Evolutionary conservation across 108 stramenopile genomes (phyloP).

Genomic region (Conticribra weissflogii): DNA sequence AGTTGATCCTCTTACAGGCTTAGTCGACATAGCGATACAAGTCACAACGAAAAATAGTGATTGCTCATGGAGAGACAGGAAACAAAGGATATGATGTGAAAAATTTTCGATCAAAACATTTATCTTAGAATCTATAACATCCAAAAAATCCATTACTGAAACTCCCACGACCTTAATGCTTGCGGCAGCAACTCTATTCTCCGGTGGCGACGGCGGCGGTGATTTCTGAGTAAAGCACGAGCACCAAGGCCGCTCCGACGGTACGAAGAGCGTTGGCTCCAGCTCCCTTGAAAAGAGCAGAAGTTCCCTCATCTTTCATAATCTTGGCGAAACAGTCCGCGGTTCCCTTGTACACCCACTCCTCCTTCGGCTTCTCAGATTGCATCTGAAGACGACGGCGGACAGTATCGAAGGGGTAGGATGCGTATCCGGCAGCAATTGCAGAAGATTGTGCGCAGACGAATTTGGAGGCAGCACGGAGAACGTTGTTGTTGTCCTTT

Average conservation of each 20-base stretch:
- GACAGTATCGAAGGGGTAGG: conserved; percentile 99
- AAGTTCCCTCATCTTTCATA: conserved; percentile 89
- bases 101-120: neutral
- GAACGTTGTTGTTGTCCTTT: conserved; percentile 81
- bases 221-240: conserved; percentile 98
- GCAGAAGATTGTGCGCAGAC: conserved; percentile 95
- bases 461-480: conserved; percentile 96
- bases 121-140: neutral
- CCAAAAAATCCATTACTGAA: neutral
- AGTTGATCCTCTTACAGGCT: too few species aligned
- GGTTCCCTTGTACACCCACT: conserved; percentile 97
- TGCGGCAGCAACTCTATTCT: conserved; percentile 36
- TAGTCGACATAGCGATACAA: too few species aligned
- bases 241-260: conserved; percentile 94
- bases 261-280: conserved; percentile 98
- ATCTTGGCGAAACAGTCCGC: conserved; percentile 97
- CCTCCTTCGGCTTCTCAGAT: conserved; percentile 94
- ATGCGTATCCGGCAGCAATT: conserved; percentile 93
- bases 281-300: conserved; percentile 99
- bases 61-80: neutral
- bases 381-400: conserved; percentile 99
- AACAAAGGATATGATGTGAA: neutral
- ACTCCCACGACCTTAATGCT: neutral
- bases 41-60: too few species aligned
- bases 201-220: conserved; percentile 71